phyloP scores from a whole-genome alignment of 805 yeast species.

The Nakazawaea ambrosiae region DNA sequence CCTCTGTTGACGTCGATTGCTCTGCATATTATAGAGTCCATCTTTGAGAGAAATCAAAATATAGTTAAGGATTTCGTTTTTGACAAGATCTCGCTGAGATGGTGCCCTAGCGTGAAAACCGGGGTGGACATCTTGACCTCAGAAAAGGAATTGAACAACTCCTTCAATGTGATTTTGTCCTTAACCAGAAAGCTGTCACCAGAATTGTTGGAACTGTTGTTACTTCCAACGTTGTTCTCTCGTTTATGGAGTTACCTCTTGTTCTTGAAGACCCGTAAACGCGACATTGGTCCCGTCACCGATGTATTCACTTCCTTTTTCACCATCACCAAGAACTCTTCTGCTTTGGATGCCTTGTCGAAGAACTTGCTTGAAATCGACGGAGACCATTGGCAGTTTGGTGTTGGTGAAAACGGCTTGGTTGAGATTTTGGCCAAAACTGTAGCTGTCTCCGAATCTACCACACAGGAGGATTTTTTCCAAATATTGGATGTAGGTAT shows the following conservation, averaged over 20 bases:
- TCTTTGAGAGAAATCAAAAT: slow-evolving; percentile 41
- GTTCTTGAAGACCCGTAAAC: slow-evolving; percentile 25
- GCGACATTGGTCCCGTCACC: slow-evolving; percentile 27
- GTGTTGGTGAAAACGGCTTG: slow-evolving; percentile 32
- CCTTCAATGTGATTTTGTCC: slow-evolving; percentile 59
- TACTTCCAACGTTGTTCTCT: slow-evolving; percentile 18
- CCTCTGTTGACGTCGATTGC: slow-evolving; percentile 54
- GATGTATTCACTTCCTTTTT: slow-evolving; percentile 31
- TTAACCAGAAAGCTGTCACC: slow-evolving; percentile 38
- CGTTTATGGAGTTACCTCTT: slow-evolving; percentile 39
- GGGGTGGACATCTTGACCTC: slow-evolving; percentile 24
- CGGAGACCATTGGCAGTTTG: slow-evolving; percentile 32
- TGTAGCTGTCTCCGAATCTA: slow-evolving; percentile 4
- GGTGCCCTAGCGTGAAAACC: slow-evolving; percentile 27
- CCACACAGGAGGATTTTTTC: slow-evolving; percentile 27
- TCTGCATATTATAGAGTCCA: slow-evolving; percentile 43
- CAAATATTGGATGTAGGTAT: slow-evolving; percentile 36
- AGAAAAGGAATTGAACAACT: slow-evolving; percentile 51
- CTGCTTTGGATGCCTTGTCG: slow-evolving; percentile 24
- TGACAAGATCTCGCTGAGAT: slow-evolving; percentile 35
- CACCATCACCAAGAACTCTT: slow-evolving; percentile 15
- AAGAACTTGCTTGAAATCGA: slow-evolving; percentile 27
- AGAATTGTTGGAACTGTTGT: slow-evolving; percentile 27
- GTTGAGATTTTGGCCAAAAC: slow-evolving; percentile 17
- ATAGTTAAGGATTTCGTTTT: slow-evolving; percentile 57